Percentiles rank a stretch among this genome's conserved stretches.
Conservation (phyloP, 202 grass and related monocot species). For the Panicum virgatum region DNA sequence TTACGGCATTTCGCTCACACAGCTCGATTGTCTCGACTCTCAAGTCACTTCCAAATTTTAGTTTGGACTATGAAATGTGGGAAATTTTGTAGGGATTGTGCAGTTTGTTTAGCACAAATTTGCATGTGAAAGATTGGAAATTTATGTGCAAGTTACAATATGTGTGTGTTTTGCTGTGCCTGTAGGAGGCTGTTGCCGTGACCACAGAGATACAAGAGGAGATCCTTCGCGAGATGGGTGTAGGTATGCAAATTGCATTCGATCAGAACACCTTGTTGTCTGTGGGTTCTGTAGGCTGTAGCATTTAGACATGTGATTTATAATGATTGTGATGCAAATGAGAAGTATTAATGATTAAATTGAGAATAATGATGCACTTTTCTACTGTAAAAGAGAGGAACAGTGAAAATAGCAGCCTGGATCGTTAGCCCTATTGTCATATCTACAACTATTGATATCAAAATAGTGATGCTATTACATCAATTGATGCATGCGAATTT, state of each 20-base stretch:
- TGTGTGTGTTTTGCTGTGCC: background rate
- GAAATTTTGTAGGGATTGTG: background rate
- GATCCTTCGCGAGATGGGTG: constrained; percentile 76
- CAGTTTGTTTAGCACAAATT: background rate
- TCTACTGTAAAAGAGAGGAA: too few species aligned
- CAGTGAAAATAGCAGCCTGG: background rate
- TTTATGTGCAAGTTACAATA: background rate
- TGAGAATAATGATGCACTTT: background rate
- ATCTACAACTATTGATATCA: background rate
- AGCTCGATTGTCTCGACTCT: background rate
- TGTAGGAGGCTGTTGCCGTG: constrained; percentile 74
- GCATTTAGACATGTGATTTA: background rate
- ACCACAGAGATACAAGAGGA: constrained; percentile 87
- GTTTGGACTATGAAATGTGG: background rate
- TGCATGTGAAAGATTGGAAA: background rate
- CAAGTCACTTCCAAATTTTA: background rate
- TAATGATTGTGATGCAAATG: background rate
- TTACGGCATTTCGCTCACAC: background rate
- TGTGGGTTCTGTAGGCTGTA: background rate
- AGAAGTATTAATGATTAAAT: background rate
- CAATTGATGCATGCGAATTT: background rate
- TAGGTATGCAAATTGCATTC: constrained; percentile 42
- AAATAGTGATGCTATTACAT: background rate
- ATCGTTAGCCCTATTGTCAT: background rate
- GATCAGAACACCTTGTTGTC: background rate